These are phyloP conservation scores for Salvia splendens DNA, from an alignment of 257 asterid genomes.

Conservation along the genomic window DNA sequence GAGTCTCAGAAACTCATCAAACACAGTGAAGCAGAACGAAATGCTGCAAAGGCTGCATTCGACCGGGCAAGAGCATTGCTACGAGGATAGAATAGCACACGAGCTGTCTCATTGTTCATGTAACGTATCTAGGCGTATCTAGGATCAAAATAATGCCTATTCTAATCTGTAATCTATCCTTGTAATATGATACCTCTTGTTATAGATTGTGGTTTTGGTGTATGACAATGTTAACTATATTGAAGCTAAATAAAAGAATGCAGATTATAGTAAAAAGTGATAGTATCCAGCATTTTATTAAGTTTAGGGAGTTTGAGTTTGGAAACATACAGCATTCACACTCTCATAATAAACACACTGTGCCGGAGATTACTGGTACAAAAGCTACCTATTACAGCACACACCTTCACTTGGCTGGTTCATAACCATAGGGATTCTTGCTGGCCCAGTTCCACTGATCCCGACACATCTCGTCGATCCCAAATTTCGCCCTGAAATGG, in stretches of 20 bases:
- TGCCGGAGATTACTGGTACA: neutral
- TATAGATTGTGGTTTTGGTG: neutral
- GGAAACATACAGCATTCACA: conserved; percentile 1
- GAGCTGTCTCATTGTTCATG: neutral
- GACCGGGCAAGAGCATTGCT: conserved; percentile 43
- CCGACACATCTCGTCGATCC: conserved; percentile 80
- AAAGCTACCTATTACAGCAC: neutral
- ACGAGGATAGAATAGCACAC: conserved; percentile 25
- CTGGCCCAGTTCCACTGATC: conserved; percentile 99
- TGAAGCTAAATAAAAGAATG: neutral
- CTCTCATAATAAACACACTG: conserved; percentile 1
- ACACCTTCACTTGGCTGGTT: conserved; percentile 36
- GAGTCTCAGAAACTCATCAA: conserved; percentile 32
- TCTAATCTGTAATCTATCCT: conserved; percentile 12
- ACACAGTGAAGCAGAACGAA: conserved; percentile 36
- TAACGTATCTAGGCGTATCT: neutral
- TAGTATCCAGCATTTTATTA: too few species aligned
- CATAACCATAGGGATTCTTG: conserved; percentile 92
- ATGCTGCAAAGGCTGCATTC: conserved; percentile 49
- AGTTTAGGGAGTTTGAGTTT: too few species aligned
- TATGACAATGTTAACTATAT: neutral
- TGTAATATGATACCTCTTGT: conserved; percentile 4
- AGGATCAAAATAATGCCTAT: neutral
- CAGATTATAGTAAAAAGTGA: too few species aligned
- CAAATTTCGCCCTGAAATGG: conserved; percentile 64